Evolutionary conservation across 257 asterid species (phyloP).

Genomic region (Primulina huaijiensis): DNA sequence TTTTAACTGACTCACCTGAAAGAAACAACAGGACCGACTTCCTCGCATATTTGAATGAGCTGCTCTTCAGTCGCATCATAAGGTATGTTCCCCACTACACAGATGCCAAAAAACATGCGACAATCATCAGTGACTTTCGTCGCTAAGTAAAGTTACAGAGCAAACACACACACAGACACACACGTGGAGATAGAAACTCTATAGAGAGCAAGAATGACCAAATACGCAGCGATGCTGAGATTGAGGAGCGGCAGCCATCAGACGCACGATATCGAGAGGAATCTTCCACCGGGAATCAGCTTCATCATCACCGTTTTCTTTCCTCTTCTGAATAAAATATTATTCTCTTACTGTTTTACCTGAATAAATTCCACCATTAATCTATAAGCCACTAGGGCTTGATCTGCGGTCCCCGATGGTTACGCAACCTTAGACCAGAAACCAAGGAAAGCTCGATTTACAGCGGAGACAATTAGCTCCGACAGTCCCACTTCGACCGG

Average conservation of each 20-base stretch:
- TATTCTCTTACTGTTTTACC: no score
- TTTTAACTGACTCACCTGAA: constrained; percentile 60
- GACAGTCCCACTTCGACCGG: no score
- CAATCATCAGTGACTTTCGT: neutral
- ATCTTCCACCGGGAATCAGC: constrained; percentile 29
- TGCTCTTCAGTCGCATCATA: constrained; percentile 97
- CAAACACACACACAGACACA: neutral
- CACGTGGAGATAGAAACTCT: constrained; percentile 1
- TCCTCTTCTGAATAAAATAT: no score
- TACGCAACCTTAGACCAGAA: no score
- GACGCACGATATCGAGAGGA: constrained; percentile 22
- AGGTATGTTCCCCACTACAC: constrained; percentile 90
- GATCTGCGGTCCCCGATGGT: no score
- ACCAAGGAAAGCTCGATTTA: no score
- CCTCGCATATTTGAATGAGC: constrained; percentile 89
- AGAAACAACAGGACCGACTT: constrained; percentile 95
- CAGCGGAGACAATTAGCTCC: no score
- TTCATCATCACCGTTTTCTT: constrained; percentile 32
- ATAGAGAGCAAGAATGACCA: constrained; percentile 40
- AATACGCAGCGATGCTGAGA: constrained; percentile 90
- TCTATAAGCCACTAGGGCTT: no score
- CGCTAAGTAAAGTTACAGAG: neutral
- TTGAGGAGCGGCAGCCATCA: constrained; percentile 49
- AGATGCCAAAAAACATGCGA: constrained; percentile 8
- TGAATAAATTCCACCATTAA: no score